Base-by-base conservation (phyloP, 1,139 yeast species). In the Hyphopichia burtonii region DNA sequence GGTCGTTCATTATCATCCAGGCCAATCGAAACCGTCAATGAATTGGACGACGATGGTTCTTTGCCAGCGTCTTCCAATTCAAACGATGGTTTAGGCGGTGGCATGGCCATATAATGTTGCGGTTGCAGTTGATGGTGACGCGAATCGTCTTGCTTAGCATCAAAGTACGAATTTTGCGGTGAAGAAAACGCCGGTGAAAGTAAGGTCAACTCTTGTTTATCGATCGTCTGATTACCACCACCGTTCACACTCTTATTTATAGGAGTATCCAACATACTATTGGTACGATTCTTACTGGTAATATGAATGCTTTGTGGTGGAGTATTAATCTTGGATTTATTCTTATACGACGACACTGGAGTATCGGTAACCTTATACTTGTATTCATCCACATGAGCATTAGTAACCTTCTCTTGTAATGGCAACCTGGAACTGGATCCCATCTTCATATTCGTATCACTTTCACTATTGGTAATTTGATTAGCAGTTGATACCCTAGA, bases 171-270 rank as follows among this genome's bases (percentile, higher is more conserved):
- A 38, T 52, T 61, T 40, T 63, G 72, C 8, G 76, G 81, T 12
- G 78, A 74, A 32, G 78, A 76, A 45, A 73, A 71, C 18, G 78
- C 80, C 0, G 81, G 81, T 12, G 78, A 73, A 43, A 73, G 63
- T 40, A 61, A 61, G 25, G 59, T 59, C 37, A 55, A 11, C 38
- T 40, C 33, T 33, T 22, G 19, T 36, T 39, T 27, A 43, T 45
- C 32, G 42, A 44, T 28, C 42, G 44, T 28, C 6, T n/a, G 17
- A 28, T 28, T 8, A 28, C 14, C 4, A 15, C 14, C 12, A 27
- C 11, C 5, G 12, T 31, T 20, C 23, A 25, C 12, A 9, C n/a
- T 40, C 38, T 44, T 46, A 23, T 52, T 39, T 14, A 52, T 49
- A 9, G 64, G 63, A 4, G 65, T 56, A 30, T 55, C 60, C 23